Conservation (phyloP, 2,329 filamentous ascomycete species). For the Calonectria honghensis region DNA sequence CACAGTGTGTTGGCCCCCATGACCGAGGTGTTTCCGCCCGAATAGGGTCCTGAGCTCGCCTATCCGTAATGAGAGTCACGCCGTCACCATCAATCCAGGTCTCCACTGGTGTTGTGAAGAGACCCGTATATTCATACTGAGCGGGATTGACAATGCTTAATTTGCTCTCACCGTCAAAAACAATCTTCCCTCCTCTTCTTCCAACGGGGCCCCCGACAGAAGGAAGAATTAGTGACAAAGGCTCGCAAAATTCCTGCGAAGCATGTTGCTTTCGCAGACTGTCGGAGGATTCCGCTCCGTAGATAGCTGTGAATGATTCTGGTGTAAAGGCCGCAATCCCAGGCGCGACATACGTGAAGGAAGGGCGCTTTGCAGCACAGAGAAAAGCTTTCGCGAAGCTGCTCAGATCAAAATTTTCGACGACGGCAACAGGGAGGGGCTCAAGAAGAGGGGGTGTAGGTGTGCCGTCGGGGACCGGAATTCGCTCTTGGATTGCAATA, state of each 20-base stretch:
- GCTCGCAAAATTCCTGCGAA: neutral
- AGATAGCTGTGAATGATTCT: neutral
- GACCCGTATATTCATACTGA: neutral
- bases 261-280: neutral
- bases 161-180: neutral
- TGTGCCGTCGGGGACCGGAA: neutral
- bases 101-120: neutral
- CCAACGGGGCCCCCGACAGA: neutral
- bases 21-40: neutral
- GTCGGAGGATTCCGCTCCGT: neutral
- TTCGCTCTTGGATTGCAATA: neutral
- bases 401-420: neutral
- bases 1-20: neutral
- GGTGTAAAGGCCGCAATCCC: constrained; percentile 2
- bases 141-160: neutral
- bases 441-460: neutral
- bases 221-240: neutral
- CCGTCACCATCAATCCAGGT: neutral
- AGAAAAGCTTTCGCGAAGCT: constrained; percentile 18
- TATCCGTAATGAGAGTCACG: neutral
- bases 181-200: neutral
- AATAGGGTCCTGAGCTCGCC: neutral
- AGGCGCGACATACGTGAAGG: neutral
- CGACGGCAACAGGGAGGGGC: neutral
- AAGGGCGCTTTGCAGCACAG: constrained; percentile 10